Base-by-base conservation (phyloP, 2,329 filamentous ascomycete genomes). In the Pseudogymnoascus sp. region DNA sequence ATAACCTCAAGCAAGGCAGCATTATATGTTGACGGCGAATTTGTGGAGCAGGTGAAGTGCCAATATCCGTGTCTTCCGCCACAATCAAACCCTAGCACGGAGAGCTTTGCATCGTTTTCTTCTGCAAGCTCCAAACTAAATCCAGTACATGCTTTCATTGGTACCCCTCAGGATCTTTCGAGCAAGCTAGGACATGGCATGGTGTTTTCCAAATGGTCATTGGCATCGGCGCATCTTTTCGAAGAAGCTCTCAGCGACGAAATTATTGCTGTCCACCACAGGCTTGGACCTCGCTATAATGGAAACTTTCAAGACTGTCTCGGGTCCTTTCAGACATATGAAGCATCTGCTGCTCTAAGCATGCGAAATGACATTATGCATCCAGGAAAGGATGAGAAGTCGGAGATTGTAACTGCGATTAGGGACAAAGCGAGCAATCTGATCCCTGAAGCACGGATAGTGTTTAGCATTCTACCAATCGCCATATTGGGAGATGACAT, bases 261-360 rank as follows among this genome's bases (percentile, higher is more conserved):
- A 74, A 84, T 96, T 65, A 81, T 99, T 63, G 88, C 93, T 11
- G 95, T 99, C 0, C 91, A 96, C 70, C 91, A 89, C 72, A 90
- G 93, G 60, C 86, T 99, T 17, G 93, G 95, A 0, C 89, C 92
- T 23, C 86, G 91, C 59, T 99, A 99, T 70, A 88, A 91, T 71
- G 95, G 95, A 15, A 99, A 99, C 72, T 96, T 96, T 69, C 95
- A 99, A 75, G 95, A 99, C 72, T 95, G 91, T 69, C 82, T 99
- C 13, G 95, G 96, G 4, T 93, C 92, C 1, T 96, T 99, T 71
- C 92, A 97, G 72, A 99, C 96, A 0, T 99, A 99, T 72, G 87
- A 90, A 70, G 93, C 95, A 6, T 97, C 95, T 1, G 93, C 95
- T 7, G 88, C 90, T 62, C 79, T 99, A 40, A 95, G 96, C 64